A percentile compares a stretch with the other conserved stretches of the same genome.
Evolutionary conservation across 345 rosid genomes (phyloP).

Genomic region (Rhodamnia rubescens): DNA sequence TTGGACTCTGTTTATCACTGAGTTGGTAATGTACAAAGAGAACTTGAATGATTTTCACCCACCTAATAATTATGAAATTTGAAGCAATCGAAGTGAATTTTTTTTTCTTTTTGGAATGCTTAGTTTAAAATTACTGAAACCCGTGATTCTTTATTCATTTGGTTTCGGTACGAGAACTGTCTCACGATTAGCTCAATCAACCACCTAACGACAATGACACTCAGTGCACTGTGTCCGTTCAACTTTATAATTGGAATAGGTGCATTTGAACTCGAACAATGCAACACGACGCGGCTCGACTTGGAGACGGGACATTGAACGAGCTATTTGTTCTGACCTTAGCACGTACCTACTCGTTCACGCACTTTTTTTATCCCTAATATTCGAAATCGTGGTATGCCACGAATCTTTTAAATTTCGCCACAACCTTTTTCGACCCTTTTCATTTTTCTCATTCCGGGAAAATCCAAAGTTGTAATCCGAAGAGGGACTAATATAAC

Average conservation of each 20-base stretch:
- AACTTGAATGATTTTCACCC: neutral
- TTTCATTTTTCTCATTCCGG: neutral
- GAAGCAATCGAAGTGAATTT: neutral
- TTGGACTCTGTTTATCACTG: neutral
- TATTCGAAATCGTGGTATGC: no score
- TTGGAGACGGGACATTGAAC: no score
- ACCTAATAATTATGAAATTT: neutral
- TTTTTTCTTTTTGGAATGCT: neutral
- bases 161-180: neutral
- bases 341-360: no score
- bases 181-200: neutral
- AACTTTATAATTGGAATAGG: neutral
- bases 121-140: neutral
- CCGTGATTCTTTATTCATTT: neutral
- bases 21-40: neutral
- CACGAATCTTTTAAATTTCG: no score
- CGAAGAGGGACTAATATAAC: no score
- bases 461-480: neutral
- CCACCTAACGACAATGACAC: neutral
- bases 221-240: neutral
- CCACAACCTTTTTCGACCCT: no score
- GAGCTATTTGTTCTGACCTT: no score
- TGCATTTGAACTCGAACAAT: neutral
- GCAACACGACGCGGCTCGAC: no score
- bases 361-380: no score